Conservation (phyloP, 768 basidiomycete species). For the Auricularia heimuer region DNA sequence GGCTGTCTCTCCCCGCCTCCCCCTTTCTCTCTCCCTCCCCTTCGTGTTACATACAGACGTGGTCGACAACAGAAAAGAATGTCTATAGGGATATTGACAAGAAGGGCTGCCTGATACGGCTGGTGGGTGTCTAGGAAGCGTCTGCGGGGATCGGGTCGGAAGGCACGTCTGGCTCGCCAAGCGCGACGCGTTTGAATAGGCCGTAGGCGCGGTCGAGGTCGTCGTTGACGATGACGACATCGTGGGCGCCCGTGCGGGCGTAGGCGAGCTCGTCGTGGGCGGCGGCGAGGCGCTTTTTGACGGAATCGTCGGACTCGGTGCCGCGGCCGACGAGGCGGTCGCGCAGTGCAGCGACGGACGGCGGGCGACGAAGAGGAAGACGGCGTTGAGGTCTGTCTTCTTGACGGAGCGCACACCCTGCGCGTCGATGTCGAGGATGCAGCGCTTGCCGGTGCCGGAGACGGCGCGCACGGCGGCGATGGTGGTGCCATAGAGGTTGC, state of each 20-base stretch:
- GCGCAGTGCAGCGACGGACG: slow-evolving; percentile 61
- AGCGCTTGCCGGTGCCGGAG: slow-evolving; percentile 58
- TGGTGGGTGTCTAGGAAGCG: background rate
- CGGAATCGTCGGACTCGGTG: slow-evolving; percentile 67
- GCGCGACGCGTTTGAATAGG: slow-evolving; percentile 64
- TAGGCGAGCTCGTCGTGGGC: slow-evolving; percentile 76
- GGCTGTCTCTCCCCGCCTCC: background rate
- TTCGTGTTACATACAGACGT: background rate
- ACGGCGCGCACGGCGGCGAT: slow-evolving; percentile 66
- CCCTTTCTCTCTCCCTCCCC: background rate
- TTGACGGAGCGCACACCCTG: slow-evolving; percentile 93
- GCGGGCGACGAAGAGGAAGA: slow-evolving; percentile 89
- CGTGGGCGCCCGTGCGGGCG: slow-evolving; percentile 65
- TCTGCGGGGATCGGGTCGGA: background rate
- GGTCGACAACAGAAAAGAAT: too few species aligned
- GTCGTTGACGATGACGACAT: slow-evolving; percentile 85
- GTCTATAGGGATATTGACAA: background rate
- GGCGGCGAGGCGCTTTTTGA: slow-evolving; percentile 65
- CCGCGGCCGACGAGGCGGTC: slow-evolving; percentile 67
- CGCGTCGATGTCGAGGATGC: slow-evolving; percentile 92
- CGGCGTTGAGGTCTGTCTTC: slow-evolving; percentile 55
- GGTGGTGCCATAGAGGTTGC: slow-evolving; percentile 90
- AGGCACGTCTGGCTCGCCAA: slow-evolving; percentile 44
- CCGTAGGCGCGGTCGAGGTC: slow-evolving; percentile 75
- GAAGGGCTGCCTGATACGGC: background rate